These are phyloP conservation scores for Brassica hybrid DNA, from an alignment of 441 rosid genomes.

Conservation along the genomic window DNA sequence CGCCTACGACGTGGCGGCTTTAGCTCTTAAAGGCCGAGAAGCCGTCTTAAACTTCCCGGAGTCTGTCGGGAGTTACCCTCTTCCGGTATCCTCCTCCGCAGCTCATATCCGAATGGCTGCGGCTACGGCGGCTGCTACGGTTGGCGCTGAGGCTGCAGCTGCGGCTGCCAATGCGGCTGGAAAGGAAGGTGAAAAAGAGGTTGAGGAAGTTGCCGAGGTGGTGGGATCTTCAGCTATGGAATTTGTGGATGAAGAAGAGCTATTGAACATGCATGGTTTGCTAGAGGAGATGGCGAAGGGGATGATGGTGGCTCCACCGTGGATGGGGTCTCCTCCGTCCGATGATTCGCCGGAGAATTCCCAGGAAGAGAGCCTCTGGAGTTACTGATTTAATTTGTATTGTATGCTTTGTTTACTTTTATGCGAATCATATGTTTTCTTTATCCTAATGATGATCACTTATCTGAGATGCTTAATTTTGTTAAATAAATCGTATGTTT, in stretches of 20 bases:
- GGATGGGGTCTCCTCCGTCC: constrained; percentile 58
- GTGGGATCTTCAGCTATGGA: constrained; percentile 38
- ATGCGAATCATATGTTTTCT: constrained; percentile 27
- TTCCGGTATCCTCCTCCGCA: constrained; percentile 65
- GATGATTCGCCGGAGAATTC: constrained; percentile 69
- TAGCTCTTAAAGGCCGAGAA: constrained; percentile 72
- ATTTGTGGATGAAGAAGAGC: no score
- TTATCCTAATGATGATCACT: constrained; percentile 7
- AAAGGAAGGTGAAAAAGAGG: constrained; percentile 10
- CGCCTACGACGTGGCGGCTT: constrained; percentile 82
- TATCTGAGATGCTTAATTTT: constrained; percentile 36
- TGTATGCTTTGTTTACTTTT: constrained; percentile 8
- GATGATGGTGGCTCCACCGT: constrained; percentile 84
- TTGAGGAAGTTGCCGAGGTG: constrained; percentile 17
- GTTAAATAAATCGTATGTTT: constrained; percentile 12
- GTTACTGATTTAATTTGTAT: constrained; percentile 45
- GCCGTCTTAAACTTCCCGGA: constrained; percentile 75
- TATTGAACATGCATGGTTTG: constrained; percentile 80
- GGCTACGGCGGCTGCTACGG: constrained; percentile 53
- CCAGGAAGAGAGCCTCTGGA: constrained; percentile 74
- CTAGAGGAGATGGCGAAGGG: constrained; percentile 92
- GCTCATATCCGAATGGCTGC: constrained; percentile 79
- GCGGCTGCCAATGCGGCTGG: constrained; percentile 37
- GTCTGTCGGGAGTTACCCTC: constrained; percentile 53
- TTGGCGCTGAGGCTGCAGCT: background rate